phyloP scores from a whole-genome alignment of 345 rosid species.

The Gossypioides kirkii region DNA sequence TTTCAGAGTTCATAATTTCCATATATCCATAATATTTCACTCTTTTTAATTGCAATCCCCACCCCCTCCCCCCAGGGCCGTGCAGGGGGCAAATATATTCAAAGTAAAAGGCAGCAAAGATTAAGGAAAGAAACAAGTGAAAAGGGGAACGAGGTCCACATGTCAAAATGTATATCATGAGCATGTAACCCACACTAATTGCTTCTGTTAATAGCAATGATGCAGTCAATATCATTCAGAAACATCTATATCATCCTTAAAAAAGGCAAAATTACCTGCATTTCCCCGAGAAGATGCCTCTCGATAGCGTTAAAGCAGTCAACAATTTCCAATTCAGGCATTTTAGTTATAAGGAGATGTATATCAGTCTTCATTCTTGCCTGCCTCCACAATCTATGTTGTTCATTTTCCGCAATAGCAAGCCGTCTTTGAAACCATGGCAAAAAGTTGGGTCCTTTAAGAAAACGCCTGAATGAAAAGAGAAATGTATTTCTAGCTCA shows the following conservation, averaged over 20 bases:
- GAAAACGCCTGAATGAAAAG: conserved; percentile 65
- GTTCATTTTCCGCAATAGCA: conserved; percentile 76
- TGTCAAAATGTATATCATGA: not conserved
- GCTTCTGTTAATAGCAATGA: not conserved
- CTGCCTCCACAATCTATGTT: conserved; percentile 76
- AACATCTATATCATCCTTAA: conserved; percentile 6
- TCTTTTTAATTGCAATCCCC: not conserved
- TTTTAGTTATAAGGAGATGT: conserved; percentile 52
- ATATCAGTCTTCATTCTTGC: conserved; percentile 80
- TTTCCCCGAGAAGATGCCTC: conserved; percentile 64
- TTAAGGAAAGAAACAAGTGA: not conserved
- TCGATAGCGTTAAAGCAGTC: conserved; percentile 92
- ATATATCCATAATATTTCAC: not conserved
- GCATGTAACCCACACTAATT: not conserved
- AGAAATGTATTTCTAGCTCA: conserved; percentile 14
- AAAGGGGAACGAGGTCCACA: not conserved
- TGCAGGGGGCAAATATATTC: not conserved
- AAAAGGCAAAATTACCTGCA: conserved; percentile 41
- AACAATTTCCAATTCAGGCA: conserved; percentile 83
- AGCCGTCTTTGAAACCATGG: conserved; percentile 94
- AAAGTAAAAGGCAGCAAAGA: not conserved
- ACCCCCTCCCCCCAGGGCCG: not conserved
- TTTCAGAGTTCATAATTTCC: not conserved
- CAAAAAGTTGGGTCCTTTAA: conserved; percentile 82
- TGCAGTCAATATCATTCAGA: not conserved